These are phyloP conservation scores for Xylaria nigripes DNA, from an alignment of 495 filamentous ascomycete species.

Conservation along the genomic window DNA sequence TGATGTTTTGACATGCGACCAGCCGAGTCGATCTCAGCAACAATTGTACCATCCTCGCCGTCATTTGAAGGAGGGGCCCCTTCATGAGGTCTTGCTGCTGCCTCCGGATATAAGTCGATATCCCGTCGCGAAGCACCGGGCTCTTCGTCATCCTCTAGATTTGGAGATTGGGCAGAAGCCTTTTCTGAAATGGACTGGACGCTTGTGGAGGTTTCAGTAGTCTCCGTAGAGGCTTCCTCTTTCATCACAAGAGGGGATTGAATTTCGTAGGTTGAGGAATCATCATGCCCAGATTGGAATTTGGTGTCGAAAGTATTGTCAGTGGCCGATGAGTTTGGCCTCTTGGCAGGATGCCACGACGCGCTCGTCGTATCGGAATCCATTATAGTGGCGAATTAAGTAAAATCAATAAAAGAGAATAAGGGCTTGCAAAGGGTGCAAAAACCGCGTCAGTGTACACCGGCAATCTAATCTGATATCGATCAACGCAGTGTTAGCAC, in stretches of 20 bases:
- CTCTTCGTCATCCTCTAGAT: conserved; percentile 23
- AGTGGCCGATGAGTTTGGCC: conserved; percentile 39
- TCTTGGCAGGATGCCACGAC: conserved; percentile 49
- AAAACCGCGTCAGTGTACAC: conserved; percentile 1
- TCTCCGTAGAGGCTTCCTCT: neutral
- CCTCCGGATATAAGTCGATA: neutral
- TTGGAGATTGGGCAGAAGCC: conserved; percentile 10
- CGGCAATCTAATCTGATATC: neutral
- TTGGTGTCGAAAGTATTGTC: conserved; percentile 6
- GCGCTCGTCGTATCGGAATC: conserved; percentile 33
- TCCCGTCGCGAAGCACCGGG: conserved; percentile 22
- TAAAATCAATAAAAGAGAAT: conserved; percentile 23
- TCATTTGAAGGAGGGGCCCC: conserved; percentile 8
- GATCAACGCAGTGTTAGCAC: neutral
- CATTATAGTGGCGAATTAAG: conserved; percentile 29
- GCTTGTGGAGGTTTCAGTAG: neutral
- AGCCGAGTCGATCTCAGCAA: conserved; percentile 18
- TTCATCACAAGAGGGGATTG: neutral
- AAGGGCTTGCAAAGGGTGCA: conserved; percentile 8
- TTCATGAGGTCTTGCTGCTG: conserved; percentile 11
- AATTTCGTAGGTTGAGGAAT: neutral
- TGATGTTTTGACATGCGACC: conserved; percentile 36
- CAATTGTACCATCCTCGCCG: conserved; percentile 12
- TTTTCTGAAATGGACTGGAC: conserved; percentile 14
- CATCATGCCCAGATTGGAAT: conserved; percentile 7